phyloP scores from a whole-genome alignment of 2,329 filamentous ascomycete genomes.

The Xylariaceae sp. region DNA sequence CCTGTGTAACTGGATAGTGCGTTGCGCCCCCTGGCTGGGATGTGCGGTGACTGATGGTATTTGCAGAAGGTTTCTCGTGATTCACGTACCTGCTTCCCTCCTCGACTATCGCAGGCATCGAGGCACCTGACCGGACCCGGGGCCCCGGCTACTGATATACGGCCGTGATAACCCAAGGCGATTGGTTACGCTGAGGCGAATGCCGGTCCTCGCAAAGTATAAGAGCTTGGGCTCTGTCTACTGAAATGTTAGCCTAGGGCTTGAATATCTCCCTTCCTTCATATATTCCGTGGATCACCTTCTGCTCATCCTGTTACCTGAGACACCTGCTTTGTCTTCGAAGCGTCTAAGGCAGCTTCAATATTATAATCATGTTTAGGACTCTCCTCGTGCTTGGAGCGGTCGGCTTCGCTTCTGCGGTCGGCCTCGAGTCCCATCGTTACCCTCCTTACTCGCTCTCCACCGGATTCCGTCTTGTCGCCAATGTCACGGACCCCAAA shows the following conservation, averaged over 20 bases:
- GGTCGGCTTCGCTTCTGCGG: conserved; percentile 11
- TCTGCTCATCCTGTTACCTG: background rate
- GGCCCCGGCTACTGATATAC: too few species aligned
- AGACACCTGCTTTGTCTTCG: background rate
- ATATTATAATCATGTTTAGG: conserved; percentile 8
- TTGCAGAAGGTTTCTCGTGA: background rate
- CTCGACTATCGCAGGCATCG: background rate
- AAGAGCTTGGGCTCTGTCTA: background rate
- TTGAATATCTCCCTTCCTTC: too few species aligned
- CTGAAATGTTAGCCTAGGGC: background rate
- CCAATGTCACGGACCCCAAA: conserved; percentile 42
- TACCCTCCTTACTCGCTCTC: conserved; percentile 25
- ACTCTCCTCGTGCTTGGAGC: conserved; percentile 10
- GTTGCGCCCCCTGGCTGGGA: too few species aligned
- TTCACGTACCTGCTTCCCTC: background rate
- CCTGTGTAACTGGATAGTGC: too few species aligned
- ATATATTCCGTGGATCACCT: background rate
- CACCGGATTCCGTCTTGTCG: conserved; percentile 40
- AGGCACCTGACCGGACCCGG: too few species aligned
- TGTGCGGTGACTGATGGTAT: too few species aligned
- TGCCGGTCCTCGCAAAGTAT: background rate
- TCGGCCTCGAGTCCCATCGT: conserved; percentile 8
- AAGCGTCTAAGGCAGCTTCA: background rate
- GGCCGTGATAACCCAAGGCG: background rate
- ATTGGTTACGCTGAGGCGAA: background rate